Evolutionary conservation across 352 stramenopile genomes (phyloP).

Genomic region (Globisporangium spiculum): DNA sequence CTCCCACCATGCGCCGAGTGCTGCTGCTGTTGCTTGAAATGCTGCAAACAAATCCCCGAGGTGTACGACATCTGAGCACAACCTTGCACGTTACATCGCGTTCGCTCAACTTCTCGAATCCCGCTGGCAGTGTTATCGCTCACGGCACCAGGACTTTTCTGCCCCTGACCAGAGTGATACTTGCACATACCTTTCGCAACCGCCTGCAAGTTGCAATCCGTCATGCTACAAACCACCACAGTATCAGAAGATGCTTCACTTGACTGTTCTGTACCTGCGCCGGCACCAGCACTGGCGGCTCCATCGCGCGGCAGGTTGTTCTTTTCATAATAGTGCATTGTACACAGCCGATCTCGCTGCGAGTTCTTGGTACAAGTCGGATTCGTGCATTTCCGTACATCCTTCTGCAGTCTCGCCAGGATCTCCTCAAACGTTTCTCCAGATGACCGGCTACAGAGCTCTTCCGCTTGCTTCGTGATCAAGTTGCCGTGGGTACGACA

Average conservation of each 20-base stretch:
- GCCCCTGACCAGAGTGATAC: conserved; percentile 26
- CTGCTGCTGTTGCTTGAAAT: conserved; percentile 38
- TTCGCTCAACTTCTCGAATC: conserved; percentile 31
- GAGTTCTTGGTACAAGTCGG: conserved; percentile 84
- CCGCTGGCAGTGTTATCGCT: conserved; percentile 18
- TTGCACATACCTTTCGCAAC: conserved; percentile 26
- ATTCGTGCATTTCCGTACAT: conserved; percentile 75
- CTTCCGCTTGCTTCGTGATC: conserved; percentile 71
- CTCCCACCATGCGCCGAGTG: conserved; percentile 19
- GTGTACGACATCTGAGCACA: conserved; percentile 48
- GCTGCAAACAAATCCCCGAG: conserved; percentile 47
- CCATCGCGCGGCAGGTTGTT: conserved; percentile 45
- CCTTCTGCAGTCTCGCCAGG: conserved; percentile 62
- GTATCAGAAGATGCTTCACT: not conserved
- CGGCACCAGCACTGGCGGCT: not conserved
- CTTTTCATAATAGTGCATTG: conserved; percentile 79
- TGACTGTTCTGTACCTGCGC: conserved; percentile 5
- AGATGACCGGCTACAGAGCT: conserved; percentile 42
- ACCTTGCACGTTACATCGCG: conserved; percentile 25
- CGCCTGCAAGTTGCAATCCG: conserved; percentile 23
- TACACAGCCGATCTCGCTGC: conserved; percentile 81
- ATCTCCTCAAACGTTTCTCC: conserved; percentile 70
- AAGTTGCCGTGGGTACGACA: conserved; percentile 85
- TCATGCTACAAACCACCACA: conserved; percentile 15
- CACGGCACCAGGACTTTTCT: conserved; percentile 1